Conservation (phyloP, 2,329 filamentous ascomycete species). For the Hymenoscyphus repandus region DNA sequence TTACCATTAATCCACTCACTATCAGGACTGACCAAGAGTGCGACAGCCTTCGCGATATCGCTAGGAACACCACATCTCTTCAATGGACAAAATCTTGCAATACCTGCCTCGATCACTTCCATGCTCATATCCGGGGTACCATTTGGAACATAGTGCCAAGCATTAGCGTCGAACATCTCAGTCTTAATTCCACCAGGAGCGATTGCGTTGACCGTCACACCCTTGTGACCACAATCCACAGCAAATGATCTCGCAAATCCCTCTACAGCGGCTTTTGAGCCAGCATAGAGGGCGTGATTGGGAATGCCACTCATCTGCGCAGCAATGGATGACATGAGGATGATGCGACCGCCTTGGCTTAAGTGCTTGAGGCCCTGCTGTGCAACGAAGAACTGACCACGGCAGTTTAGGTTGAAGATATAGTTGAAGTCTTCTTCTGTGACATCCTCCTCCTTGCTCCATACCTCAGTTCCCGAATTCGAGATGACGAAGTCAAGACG, state of each 20-base stretch:
- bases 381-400: constrained; percentile 70
- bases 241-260: constrained; percentile 71
- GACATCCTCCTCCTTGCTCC: constrained; percentile 24
- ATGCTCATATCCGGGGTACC: constrained; percentile 47
- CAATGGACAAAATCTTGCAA: constrained; percentile 52
- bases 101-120: constrained; percentile 48
- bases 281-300: constrained; percentile 70
- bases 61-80: constrained; percentile 52
- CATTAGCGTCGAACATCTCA: constrained; percentile 61
- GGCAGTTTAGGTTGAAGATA: constrained; percentile 61
- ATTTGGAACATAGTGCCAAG: constrained; percentile 56
- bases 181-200: constrained; percentile 64
- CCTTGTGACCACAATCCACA: constrained; percentile 48
- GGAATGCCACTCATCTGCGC: constrained; percentile 62
- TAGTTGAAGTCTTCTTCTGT: constrained; percentile 26
- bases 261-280: constrained; percentile 69
- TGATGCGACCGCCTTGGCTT: constrained; percentile 63
- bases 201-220: constrained; percentile 63
- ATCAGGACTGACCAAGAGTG: constrained; percentile 46
- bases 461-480: constrained; percentile 29
- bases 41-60: constrained; percentile 43
- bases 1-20: constrained; percentile 59
- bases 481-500: constrained; percentile 27
- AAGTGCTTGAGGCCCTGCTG: constrained; percentile 70
- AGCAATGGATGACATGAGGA: constrained; percentile 57